phyloP scores from a whole-genome alignment of 1,139 yeast species.

The Waltiozyma sp. region DNA sequence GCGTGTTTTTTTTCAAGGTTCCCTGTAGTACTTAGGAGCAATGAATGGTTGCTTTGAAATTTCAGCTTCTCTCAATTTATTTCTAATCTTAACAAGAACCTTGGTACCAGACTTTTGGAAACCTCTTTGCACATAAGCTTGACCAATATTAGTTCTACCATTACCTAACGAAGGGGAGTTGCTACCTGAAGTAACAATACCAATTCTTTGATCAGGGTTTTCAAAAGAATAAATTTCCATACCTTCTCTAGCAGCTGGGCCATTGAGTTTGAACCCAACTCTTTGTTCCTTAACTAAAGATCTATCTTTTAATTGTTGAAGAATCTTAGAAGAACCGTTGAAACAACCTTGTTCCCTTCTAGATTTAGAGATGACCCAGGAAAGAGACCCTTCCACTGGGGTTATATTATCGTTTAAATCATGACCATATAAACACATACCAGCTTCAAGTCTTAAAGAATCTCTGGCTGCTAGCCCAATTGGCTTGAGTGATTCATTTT shows the following conservation, averaged over 20 bases:
- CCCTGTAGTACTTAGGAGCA: conserved; percentile 56
- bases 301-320: conserved; percentile 62
- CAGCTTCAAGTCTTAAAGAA: conserved; percentile 90
- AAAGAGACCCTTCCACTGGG: conserved; percentile 80
- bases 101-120: conserved; percentile 67
- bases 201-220: conserved; percentile 46
- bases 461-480: conserved; percentile 97
- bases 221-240: conserved; percentile 43
- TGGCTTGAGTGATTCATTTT: conserved; percentile 53
- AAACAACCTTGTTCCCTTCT: conserved; percentile 51
- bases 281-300: conserved; percentile 48
- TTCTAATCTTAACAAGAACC: conserved; percentile 69
- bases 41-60: conserved; percentile 81
- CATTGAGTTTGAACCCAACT: conserved; percentile 64
- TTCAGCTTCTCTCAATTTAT: conserved; percentile 65
- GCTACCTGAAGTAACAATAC: conserved; percentile 80
- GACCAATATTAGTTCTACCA: conserved; percentile 67
- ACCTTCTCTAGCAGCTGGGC: conserved; percentile 93
- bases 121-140: conserved; percentile 76
- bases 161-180: conserved; percentile 73
- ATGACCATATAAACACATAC: conserved; percentile 95
- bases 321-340: conserved; percentile 67
- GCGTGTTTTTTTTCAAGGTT: conserved; percentile 3
- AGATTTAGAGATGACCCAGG: conserved; percentile 81
- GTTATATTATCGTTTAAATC: conserved; percentile 74